A percentile compares a stretch with the other conserved stretches of the same genome.
Conservation (phyloP, 176 grass and related monocot species). For the Saccharum officinarum region DNA sequence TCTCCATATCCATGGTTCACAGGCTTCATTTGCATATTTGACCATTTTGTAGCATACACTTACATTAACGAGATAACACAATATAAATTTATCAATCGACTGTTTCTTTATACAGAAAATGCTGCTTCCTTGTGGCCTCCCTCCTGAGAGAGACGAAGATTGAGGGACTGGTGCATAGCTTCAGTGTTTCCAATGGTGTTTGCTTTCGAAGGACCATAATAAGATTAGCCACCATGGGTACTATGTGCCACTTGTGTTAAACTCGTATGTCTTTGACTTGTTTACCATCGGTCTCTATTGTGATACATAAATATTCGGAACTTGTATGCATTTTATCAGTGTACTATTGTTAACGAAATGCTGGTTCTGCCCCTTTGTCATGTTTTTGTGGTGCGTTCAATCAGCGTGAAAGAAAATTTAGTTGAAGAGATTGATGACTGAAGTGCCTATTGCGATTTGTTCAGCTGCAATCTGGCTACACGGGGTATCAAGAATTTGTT, state of each 20-base stretch:
- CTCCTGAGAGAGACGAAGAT: constrained; percentile 80
- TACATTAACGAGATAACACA: not conserved
- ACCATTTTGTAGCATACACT: not conserved
- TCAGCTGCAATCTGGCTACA: not conserved
- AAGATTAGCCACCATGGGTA: not conserved
- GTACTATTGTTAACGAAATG: not conserved
- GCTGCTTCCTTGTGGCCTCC: constrained; percentile 68
- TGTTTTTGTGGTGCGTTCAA: not conserved
- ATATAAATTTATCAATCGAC: not conserved
- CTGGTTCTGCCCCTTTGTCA: not conserved
- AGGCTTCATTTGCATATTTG: not conserved
- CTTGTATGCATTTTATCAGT: constrained; percentile 1
- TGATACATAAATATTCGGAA: not conserved
- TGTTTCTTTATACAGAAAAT: constrained; percentile 72
- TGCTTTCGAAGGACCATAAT: not conserved
- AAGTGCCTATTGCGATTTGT: not conserved
- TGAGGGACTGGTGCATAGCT: constrained; percentile 25
- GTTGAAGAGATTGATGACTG: not conserved
- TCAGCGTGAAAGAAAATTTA: not conserved
- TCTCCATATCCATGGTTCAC: not conserved
- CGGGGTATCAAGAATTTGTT: not conserved
- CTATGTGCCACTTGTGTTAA: not conserved
- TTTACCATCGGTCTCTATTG: not conserved
- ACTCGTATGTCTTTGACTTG: not conserved
- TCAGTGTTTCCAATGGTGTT: not conserved